A percentile compares a stretch with the other conserved stretches of the same genome.
Evolutionary conservation across 768 basidiomycete genomes (phyloP).

Genomic region (Tremella yokohamensis): DNA sequence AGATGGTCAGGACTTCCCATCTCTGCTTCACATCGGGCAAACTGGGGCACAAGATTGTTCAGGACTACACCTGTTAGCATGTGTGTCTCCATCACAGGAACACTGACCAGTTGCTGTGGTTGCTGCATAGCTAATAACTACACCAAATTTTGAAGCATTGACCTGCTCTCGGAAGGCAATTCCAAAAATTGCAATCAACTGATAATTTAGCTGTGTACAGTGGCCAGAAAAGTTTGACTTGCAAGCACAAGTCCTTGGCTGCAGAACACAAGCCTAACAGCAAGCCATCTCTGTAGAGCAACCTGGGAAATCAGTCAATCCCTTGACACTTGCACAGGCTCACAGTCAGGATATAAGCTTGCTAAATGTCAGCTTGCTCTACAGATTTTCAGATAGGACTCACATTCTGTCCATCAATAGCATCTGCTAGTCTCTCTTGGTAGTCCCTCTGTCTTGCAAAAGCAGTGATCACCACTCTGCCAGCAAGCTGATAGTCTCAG

Average conservation of each 20-base stretch:
- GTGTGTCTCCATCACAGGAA: neutral
- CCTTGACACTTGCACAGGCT: constrained; percentile 6
- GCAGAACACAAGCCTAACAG: constrained; percentile 62
- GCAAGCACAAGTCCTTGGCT: constrained; percentile 63
- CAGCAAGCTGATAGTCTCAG: constrained; percentile 11
- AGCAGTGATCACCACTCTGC: constrained; percentile 21
- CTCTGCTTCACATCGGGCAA: constrained; percentile 23
- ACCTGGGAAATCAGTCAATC: neutral
- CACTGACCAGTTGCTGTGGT: constrained; percentile 14
- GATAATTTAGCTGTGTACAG: neutral
- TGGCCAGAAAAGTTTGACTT: neutral
- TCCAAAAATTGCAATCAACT: constrained; percentile 65
- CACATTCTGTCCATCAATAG: constrained; percentile 16
- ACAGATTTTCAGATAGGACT: constrained; percentile 8
- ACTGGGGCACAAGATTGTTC: constrained; percentile 16
- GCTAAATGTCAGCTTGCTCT: constrained; percentile 6
- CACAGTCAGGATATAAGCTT: constrained; percentile 16
- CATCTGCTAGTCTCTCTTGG: constrained; percentile 9
- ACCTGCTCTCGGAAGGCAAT: constrained; percentile 60
- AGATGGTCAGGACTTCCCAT: constrained; percentile 17
- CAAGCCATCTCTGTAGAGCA: constrained; percentile 55
- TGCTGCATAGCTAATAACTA: constrained; percentile 59
- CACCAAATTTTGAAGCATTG: constrained; percentile 62
- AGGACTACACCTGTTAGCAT: constrained; percentile 11
- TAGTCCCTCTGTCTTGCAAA: constrained; percentile 17